Percentiles rank a stretch among this genome's conserved stretches.
These are phyloP conservation scores for Lachancea meyersii DNA, from an alignment of 805 yeast genomes.

Conservation along the genomic window DNA sequence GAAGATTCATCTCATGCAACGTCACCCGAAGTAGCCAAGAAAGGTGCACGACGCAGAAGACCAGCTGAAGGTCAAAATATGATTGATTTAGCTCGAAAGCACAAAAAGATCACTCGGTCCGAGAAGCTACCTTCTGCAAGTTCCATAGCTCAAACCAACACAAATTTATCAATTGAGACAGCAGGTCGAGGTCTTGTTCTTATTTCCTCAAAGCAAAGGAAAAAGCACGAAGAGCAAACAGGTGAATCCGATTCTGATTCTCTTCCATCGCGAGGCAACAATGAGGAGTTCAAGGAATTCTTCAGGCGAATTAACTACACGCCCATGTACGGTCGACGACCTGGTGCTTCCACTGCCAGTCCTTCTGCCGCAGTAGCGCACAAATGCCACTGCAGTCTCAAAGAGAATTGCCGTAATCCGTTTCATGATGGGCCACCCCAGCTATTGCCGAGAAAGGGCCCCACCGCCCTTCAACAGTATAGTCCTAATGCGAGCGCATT, in stretches of 20 bases:
- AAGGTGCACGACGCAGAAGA: not conserved
- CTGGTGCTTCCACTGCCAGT: not conserved
- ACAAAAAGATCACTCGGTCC: not conserved
- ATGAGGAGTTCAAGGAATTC: not conserved
- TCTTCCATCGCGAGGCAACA: not conserved
- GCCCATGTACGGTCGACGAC: not conserved
- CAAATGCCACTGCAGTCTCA: not conserved
- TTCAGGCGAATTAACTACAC: not conserved
- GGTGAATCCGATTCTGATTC: too few relatives aligned
- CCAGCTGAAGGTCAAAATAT: not conserved
- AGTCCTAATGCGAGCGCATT: too few relatives aligned
- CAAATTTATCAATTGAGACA: too few relatives aligned
- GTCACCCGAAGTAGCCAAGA: not conserved
- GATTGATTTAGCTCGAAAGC: not conserved
- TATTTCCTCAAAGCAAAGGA: too few relatives aligned
- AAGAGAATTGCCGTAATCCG: slow-evolving; percentile 2
- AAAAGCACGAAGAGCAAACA: too few relatives aligned
- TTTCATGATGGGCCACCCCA: not conserved
- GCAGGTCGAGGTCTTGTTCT: too few relatives aligned
- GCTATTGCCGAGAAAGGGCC: not conserved
- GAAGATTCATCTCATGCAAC: not conserved
- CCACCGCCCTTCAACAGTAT: not conserved
- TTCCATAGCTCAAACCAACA: too few relatives aligned
- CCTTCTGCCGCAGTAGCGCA: not conserved
- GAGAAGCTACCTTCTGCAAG: too few relatives aligned